Base-by-base conservation (phyloP, 306 rosid species). In the Quercus mongolica region DNA sequence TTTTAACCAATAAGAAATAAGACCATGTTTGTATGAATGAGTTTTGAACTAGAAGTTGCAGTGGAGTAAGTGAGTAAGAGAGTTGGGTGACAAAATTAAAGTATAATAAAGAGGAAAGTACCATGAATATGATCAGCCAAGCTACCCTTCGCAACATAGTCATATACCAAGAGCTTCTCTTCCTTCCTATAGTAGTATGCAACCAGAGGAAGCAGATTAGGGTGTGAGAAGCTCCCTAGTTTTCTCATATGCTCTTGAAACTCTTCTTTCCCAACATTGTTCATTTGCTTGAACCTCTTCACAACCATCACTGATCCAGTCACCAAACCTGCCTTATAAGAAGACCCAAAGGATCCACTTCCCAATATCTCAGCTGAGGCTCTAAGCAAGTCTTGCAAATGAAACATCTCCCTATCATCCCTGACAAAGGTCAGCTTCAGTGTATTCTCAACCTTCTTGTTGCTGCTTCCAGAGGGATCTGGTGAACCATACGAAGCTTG, bases 341-440 rank as follows among this genome's bases (percentile, higher is more conserved):
- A 89, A 76, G 98, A 96, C 33, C 92, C 97, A 74, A 88, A 91
- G 73, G 69, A 79, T 18, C 99, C 98, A 78, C 93, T 90, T 12
- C 99, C 98, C 80, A 96, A 82, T 23, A 93, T 91, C 87, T 96
- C 96, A 49, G 99, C 99, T 0, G 97, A 86, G 78, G 99, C 97
- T 81, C 68, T 89, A 23, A 96, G 84, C 87, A 96, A 87, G 71
- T 96, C 99, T 28, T 88, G 89, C 90, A 96, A 78, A 55, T 91
- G 94, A 78, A 96, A 96, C 74, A 1, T 88, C 81, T 88, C 89
- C 26, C 82, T 65, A 18, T 91, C 96, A 20, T 90, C 90, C 78
- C 84, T 82, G 11, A 93, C 85, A 69, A 93, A 93, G 4, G 85
- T 76, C 44, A 93, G 81, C 85, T 88, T 93, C 87, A 74, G 64